phyloP scores from a whole-genome alignment of 345 rosid species.

The Melastoma malabathricum region DNA sequence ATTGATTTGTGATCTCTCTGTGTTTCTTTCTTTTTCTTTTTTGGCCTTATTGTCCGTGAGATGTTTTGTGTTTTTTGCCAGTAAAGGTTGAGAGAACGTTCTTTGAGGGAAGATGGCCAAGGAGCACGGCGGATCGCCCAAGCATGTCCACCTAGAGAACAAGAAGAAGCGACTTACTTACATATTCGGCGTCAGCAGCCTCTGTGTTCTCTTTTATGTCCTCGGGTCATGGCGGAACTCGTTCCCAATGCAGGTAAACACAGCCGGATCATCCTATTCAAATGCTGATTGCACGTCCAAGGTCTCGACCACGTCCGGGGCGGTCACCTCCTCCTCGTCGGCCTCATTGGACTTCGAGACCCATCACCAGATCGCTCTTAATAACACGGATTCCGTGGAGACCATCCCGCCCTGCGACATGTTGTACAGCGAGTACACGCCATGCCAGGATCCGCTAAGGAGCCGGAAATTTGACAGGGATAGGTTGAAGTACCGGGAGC shows the following conservation, averaged over 20 bases:
- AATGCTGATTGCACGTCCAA: conserved; percentile 28
- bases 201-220: conserved; percentile 67
- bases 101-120: too few relatives aligned
- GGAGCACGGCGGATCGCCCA: conserved; percentile 55
- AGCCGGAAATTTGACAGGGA: conserved; percentile 61
- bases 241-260: conserved; percentile 17
- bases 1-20: too few relatives aligned
- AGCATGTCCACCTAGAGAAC: conserved; percentile 37
- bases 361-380: conserved; percentile 50
- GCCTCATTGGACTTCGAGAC: conserved; percentile 48
- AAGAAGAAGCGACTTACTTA: conserved; percentile 65
- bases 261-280: conserved; percentile 19
- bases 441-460: conserved; percentile 66
- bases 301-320: conserved; percentile 11
- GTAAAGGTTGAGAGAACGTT: too few relatives aligned
- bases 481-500: conserved; percentile 80
- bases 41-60: too few relatives aligned
- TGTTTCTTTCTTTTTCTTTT: too few relatives aligned
- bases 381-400: conserved; percentile 20
- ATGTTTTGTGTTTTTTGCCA: too few relatives aligned
- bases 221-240: conserved; percentile 80
- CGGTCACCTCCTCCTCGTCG: conserved; percentile 16
- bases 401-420: conserved; percentile 61
- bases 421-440: conserved; percentile 68
- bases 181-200: conserved; percentile 65